Evolutionary conservation across 495 filamentous ascomycete genomes (phyloP), one percentile per base, ranked within the genome.

Genomic region (Xylaria flabelliformis): DNA sequence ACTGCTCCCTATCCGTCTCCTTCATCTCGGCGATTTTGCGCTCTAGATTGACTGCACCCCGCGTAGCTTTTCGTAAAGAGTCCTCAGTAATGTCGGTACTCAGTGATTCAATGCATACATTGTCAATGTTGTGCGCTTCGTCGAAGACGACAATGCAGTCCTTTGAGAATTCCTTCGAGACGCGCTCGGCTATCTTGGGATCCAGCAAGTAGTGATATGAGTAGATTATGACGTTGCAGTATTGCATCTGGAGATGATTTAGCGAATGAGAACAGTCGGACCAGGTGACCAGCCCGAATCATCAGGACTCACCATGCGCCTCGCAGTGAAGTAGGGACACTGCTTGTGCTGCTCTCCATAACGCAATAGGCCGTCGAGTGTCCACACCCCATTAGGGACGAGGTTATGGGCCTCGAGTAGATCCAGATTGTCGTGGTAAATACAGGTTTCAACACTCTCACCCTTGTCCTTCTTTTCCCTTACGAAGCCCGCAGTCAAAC

Each of bases 81-180:
- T 98, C 96, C 79, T 99, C 94, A 0, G 94, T 98, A 41, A 99
- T 86, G 79, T 99, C 96, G 36, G 97, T 97, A 76, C 95, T 98
- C 26, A 98, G 86, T 15, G 96, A 97, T 76, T 99, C 96, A 72
- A 99, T 99, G 80, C 97, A 98, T 64, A 99, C 96, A 80, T 99
- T 99, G 85, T 99, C 96, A 75, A 99, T 99, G 73, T 99, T 99
- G 81, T 99, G 96, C 24, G 96, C 96, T 76, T 99, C 96, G 78
- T 99, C 96, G 74, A 99, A 99, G 17, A 99, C 97, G 19, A 99
- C 93, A 36, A 99, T 99, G 78, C 94, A 97, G 79, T 99, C 96
- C 72, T 97, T 98, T 7, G 96, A 97, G 7, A 99, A 87, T 76
- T 99, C 95, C 79, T 92, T 94, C 1, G 97, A 98, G 3, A 99